phyloP scores from a whole-genome alignment of 1,284 basidiomycete species.

The Trametes polyzona region DNA sequence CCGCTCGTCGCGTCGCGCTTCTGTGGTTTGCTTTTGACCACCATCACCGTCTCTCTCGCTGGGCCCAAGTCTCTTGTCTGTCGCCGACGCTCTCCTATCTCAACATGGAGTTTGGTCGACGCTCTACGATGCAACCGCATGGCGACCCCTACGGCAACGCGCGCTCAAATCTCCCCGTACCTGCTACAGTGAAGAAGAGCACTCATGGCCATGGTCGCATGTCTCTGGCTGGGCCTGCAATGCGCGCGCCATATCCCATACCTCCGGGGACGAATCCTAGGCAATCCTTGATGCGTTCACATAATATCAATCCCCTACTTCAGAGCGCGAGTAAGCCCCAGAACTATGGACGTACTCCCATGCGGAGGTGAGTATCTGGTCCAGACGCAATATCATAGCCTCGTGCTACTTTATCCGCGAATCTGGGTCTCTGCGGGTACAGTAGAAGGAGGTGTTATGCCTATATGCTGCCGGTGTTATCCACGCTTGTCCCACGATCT shows the following conservation, averaged over 20 bases:
- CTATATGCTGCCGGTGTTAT: neutral
- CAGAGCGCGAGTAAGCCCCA: constrained; percentile 65
- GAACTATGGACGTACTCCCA: constrained; percentile 74
- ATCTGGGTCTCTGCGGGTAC: neutral
- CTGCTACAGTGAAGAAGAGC: constrained; percentile 72
- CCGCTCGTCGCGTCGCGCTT: constrained; percentile 18
- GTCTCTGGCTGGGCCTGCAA: constrained; percentile 70
- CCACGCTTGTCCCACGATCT: neutral
- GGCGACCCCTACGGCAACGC: constrained; percentile 53
- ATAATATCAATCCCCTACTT: constrained; percentile 67
- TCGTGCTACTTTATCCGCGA: neutral
- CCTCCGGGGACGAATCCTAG: constrained; percentile 56
- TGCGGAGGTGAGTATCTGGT: constrained; percentile 58
- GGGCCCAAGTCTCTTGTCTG: too few species aligned
- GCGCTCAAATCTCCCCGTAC: constrained; percentile 47
- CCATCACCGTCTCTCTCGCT: constrained; percentile 1
- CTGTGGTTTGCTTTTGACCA: constrained; percentile 18
- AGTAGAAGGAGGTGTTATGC: neutral
- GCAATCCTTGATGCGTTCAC: constrained; percentile 68
- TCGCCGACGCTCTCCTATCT: neutral
- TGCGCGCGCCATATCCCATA: constrained; percentile 58
- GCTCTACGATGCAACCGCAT: constrained; percentile 61
- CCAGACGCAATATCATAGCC: neutral
- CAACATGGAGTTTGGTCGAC: constrained; percentile 50
- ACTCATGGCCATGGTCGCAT: constrained; percentile 52